A percentile compares a stretch with the other conserved stretches of the same genome.
Evolutionary conservation across 139 green algal genomes (phyloP).

Genomic region (Eudorina sp.): DNA sequence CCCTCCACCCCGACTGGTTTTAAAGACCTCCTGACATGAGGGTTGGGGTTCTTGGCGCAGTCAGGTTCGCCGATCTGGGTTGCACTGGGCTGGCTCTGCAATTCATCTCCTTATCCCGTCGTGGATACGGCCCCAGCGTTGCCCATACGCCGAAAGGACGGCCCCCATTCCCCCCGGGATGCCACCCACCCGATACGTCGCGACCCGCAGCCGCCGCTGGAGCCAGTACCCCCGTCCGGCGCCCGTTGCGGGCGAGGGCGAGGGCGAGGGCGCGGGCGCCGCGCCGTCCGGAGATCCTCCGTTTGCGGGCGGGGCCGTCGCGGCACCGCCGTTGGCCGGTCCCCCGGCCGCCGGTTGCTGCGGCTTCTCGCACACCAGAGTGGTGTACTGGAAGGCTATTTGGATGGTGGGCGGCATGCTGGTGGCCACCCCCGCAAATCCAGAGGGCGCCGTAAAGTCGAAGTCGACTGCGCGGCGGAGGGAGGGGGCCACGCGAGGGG

Average conservation of each 20-base stretch:
- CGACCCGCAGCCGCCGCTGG: conserved; percentile 72
- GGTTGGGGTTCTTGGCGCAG: too few relatives aligned
- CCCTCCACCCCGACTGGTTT: too few relatives aligned
- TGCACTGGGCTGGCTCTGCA: background rate
- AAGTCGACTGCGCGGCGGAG: conserved; percentile 51
- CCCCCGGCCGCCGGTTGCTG: background rate
- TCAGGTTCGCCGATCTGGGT: too few relatives aligned
- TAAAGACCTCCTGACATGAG: too few relatives aligned
- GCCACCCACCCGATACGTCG: conserved; percentile 61
- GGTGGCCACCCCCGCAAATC: conserved; percentile 13
- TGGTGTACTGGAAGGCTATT: conserved; percentile 88
- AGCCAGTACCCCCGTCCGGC: conserved; percentile 55
- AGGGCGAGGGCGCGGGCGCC: background rate
- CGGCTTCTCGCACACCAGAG: conserved; percentile 34
- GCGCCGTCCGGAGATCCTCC: background rate
- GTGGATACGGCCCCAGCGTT: too few relatives aligned
- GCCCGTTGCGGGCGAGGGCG: background rate
- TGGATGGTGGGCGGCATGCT: conserved; percentile 29
- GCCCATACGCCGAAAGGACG: too few relatives aligned
- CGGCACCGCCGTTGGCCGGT: background rate
- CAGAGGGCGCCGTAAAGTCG: conserved; percentile 16
- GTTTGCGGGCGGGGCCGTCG: background rate
- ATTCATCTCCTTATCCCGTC: background rate
- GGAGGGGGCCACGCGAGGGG: background rate
- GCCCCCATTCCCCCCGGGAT: background rate